phyloP scores from a whole-genome alignment of 164 flowering plant species.

The Vitis vinifera region DNA sequence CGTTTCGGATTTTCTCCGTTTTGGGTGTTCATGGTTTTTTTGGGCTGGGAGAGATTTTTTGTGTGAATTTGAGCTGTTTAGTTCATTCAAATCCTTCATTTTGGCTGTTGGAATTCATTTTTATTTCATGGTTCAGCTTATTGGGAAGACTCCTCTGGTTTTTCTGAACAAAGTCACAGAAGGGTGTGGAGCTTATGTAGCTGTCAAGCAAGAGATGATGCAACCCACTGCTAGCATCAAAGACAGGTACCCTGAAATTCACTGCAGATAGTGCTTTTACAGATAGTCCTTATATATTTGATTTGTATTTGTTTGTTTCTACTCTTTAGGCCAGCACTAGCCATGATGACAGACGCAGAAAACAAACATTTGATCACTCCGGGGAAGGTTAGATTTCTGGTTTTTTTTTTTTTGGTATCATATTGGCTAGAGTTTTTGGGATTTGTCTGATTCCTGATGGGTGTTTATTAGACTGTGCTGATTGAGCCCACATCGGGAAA shows the following conservation, averaged over 20 bases:
- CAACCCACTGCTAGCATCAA: constrained; percentile 95
- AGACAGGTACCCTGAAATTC: constrained; percentile 58
- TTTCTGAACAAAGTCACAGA: constrained; percentile 87
- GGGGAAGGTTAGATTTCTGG: constrained; percentile 54
- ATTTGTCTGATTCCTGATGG: background rate
- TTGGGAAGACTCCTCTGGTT: constrained; percentile 88
- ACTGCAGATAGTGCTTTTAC: too few species aligned
- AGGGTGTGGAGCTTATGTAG: constrained; percentile 92
- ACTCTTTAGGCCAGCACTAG: constrained; percentile 60
- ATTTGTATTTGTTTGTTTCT: too few species aligned
- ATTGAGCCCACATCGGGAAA: constrained; percentile 99
- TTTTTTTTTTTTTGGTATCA: background rate
- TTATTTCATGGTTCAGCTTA: constrained; percentile 47
- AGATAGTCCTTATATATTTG: too few species aligned
- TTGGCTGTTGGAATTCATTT: too few species aligned
- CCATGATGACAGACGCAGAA: constrained; percentile 91
- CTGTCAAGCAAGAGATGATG: constrained; percentile 92
- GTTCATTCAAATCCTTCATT: background rate
- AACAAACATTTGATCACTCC: constrained; percentile 66
- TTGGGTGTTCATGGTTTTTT: too few species aligned
- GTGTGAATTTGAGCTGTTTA: too few species aligned
- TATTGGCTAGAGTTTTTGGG: background rate
- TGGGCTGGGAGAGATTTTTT: too few species aligned
- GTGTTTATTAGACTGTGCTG: constrained; percentile 57
- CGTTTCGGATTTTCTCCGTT: too few species aligned